Percentiles rank a stretch among this genome's conserved stretches.
phyloP scores from a whole-genome alignment of 2,329 filamentous ascomycete species.

The Hymenoscyphus occultus region DNA sequence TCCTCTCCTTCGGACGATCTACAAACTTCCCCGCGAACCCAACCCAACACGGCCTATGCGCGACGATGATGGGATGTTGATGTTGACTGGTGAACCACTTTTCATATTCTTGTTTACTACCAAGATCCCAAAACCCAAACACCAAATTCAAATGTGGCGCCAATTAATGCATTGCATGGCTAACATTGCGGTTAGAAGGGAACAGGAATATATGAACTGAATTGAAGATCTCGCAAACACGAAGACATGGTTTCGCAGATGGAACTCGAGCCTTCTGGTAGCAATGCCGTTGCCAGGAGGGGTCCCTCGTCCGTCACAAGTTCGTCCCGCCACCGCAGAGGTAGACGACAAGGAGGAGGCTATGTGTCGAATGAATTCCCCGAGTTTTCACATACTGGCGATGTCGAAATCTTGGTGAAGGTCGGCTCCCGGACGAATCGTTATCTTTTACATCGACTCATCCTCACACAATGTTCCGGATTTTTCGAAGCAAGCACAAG shows the following conservation, averaged over 20 bases:
- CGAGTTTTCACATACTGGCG: slow-evolving; percentile 82
- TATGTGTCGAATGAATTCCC: slow-evolving; percentile 86
- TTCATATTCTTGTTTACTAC: not conserved
- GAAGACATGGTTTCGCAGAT: slow-evolving; percentile 60
- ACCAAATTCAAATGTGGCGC: not conserved
- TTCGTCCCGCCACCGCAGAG: slow-evolving; percentile 54
- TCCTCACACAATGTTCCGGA: slow-evolving; percentile 83
- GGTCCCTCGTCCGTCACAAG: slow-evolving; percentile 57
- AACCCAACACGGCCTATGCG: not conserved
- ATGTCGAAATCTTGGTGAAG: slow-evolving; percentile 83
- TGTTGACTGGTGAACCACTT: slow-evolving; percentile 9
- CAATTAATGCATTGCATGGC: not conserved
- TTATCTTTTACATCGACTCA: slow-evolving; percentile 85
- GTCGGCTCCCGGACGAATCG: slow-evolving; percentile 70
- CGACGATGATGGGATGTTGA: slow-evolving; percentile 13
- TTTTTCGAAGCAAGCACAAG: slow-evolving; percentile 89
- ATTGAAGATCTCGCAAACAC: not conserved
- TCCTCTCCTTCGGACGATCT: not conserved
- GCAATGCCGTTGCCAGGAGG: slow-evolving; percentile 54
- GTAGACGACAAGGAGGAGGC: slow-evolving; percentile 67
- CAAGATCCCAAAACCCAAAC: not conserved
- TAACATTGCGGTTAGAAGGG: not conserved
- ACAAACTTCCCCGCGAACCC: not conserved
- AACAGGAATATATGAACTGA: not conserved
- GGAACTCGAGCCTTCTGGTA: slow-evolving; percentile 40